Evolutionary conservation across 1,284 basidiomycete genomes (phyloP), one percentile per base, ranked within the genome.

Genomic region (Bothia castanella): DNA sequence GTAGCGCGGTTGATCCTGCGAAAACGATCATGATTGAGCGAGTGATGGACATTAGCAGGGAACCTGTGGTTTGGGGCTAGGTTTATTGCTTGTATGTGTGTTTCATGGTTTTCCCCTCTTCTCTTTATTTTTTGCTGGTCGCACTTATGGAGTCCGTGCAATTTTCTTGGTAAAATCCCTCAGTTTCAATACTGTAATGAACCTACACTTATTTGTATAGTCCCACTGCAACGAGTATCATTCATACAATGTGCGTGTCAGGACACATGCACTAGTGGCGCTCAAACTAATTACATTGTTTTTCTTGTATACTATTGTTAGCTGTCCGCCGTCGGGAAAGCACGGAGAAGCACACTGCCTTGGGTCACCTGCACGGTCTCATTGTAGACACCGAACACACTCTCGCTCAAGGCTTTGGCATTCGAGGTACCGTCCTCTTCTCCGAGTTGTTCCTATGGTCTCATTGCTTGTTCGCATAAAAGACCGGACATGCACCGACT

Each of bases 381-480:
- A 44, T 51, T 40, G 27, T 25, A 16, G 37, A 29, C n/a, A 31
- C 21, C 7, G 4, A 23, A 11, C 12, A 39, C 21, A 37, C 17
- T 45, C n/a, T 31, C 16, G 30, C n/a, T n/a, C n/a, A n/a, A n/a
- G n/a, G n/a, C n/a, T n/a, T n/a, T 36, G 35, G 39, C 47, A 42
- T 30, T 37, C 27, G 25, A 30, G 6, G 35, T 27, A 20, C 37
- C 5, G 21, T 20, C 14, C 35, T 38, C 19, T 16, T 38, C 49
- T 54, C 56, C 60, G 53, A 48, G 6, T 61, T 57, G n/a, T 53
- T 53, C 62, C 62, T 49, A 52, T 16, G 23, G 21, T 10, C 12
- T 17, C 20, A 14, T 8, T 16, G 25, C 13, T 2, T n/a, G 20
- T 45, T 25, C 4, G 21, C 23, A 54, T 60, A 61, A 63, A 61